Evolutionary conservation across 805 yeast species (phyloP), one percentile per base, ranked within the genome.

Genomic region (Peterozyma xylosa): DNA sequence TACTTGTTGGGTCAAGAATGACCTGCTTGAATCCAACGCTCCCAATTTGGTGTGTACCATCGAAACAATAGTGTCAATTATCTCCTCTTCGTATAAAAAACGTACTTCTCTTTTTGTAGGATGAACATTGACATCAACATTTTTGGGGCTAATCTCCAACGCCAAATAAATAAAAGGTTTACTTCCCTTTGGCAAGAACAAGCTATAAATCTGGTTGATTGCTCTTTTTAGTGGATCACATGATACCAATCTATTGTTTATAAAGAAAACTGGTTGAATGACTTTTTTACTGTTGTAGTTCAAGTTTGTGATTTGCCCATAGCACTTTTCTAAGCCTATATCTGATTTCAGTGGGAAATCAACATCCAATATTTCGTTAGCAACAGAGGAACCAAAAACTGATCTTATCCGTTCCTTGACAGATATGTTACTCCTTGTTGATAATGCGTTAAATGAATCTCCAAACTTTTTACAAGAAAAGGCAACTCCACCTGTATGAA

Each of bases 61-160:
- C 0, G 61, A 58, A 30, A 82, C 69, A 2, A 90, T 68, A 33
- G 56, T 52, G 35, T 81, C 88, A 10, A 86, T 74, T 16, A 93
- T 88, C 56, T 90, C 97, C 38, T 84, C 93, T 53, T 93, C 97
- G 58, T 79, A 62, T 33, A 93, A 64, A 57, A 93, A 89, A 37
- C 95, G 60, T 2, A 93, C 97, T 54, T 91, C 97, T 46, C 91
- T 73, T 53, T 93, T 93, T 0, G 98, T 91, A 0, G 99, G 99
- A 57, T 93, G 99, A 11, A 93, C 82, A 57, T 93, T 93, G 13
- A 93, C 98, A 59, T 93, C 99, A 7, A 93, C 71, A 48, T 82
- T 80, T 32, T 63, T 64, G 1, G 96, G 86, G 17, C 71, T 66
- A 2, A 93, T 77, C 15, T 66, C 66, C n/a, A 93, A 58, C 39